phyloP scores from a whole-genome alignment of 2,329 filamentous ascomycete species.

The Penicillium janthinellum region DNA sequence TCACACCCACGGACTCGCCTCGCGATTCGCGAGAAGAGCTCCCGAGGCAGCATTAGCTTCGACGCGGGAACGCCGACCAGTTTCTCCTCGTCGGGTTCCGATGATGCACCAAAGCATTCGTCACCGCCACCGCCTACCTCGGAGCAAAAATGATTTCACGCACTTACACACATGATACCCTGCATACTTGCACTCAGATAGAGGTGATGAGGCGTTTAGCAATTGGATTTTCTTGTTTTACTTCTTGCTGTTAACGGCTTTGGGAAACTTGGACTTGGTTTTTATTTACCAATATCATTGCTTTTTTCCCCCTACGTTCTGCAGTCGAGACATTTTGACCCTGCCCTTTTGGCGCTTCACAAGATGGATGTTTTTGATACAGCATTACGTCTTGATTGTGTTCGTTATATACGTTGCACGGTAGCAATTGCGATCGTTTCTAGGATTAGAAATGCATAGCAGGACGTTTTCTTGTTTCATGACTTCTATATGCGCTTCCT shows the following conservation, averaged over 20 bases:
- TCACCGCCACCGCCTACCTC: constrained; percentile 22
- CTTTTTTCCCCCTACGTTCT: neutral
- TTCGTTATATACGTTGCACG: neutral
- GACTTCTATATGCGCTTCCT: neutral
- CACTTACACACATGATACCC: constrained; percentile 26
- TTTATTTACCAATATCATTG: neutral
- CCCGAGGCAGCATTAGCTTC: constrained; percentile 31
- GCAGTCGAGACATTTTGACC: neutral
- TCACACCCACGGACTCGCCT: constrained; percentile 38
- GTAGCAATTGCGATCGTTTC: neutral
- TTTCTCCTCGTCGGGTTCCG: constrained; percentile 29
- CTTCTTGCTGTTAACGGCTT: neutral
- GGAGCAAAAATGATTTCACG: constrained; percentile 23
- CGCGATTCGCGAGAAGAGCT: constrained; percentile 32
- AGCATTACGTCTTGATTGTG: neutral
- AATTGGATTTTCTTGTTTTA: neutral
- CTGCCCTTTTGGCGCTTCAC: neutral
- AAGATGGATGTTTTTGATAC: neutral
- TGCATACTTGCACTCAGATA: constrained; percentile 18
- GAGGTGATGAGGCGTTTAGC: constrained; percentile 20
- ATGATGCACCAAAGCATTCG: constrained; percentile 24
- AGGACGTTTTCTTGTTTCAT: neutral
- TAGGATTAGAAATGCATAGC: neutral
- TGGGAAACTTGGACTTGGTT: neutral
- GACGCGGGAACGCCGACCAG: constrained; percentile 31